A percentile compares a stretch with the other conserved stretches of the same genome.
Evolutionary conservation across 2,329 filamentous ascomycete genomes (phyloP).

Genomic region (Zymoseptoria pseudotritici): DNA sequence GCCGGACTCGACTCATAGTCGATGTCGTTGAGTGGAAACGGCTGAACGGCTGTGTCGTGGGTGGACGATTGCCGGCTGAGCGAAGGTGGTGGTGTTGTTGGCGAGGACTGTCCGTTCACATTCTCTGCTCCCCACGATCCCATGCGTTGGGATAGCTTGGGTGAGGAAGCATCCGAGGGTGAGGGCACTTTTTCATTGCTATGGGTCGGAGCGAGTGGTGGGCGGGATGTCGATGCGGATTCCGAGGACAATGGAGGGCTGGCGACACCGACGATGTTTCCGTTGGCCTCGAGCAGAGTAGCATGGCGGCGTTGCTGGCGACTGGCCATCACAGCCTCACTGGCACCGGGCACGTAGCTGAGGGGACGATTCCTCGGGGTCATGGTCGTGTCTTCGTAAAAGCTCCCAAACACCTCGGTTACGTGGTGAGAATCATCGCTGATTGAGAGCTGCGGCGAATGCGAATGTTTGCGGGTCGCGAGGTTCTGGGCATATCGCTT

Average conservation of each 20-base stretch:
- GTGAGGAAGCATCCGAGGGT: constrained; percentile 10
- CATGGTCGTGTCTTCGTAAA: constrained; percentile 75
- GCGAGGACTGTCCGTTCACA: constrained; percentile 10
- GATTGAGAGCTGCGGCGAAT: constrained; percentile 58
- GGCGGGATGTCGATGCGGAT: constrained; percentile 5
- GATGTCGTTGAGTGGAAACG: constrained; percentile 69
- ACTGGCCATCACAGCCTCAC: constrained; percentile 41
- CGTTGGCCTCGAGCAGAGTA: constrained; percentile 14
- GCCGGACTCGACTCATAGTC: constrained; percentile 86
- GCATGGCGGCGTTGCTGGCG: constrained; percentile 21
- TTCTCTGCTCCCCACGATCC: constrained; percentile 32
- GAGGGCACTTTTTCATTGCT: constrained; percentile 26
- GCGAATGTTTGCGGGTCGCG: constrained; percentile 34
- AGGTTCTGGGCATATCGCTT: constrained; percentile 24
- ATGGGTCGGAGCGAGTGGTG: constrained; percentile 10
- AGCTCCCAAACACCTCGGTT: constrained; percentile 83
- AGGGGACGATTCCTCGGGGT: constrained; percentile 52
- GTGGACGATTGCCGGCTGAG: constrained; percentile 30
- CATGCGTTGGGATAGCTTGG: constrained; percentile 20
- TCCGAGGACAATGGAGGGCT: background rate
- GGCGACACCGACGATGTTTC: background rate
- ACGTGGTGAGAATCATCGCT: constrained; percentile 91
- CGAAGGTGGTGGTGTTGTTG: constrained; percentile 31
- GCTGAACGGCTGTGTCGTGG: constrained; percentile 29
- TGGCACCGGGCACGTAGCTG: constrained; percentile 62